These are phyloP conservation scores for Lasiosphaeris hirsuta DNA, from an alignment of 495 filamentous ascomycete species.

Conservation along the genomic window DNA sequence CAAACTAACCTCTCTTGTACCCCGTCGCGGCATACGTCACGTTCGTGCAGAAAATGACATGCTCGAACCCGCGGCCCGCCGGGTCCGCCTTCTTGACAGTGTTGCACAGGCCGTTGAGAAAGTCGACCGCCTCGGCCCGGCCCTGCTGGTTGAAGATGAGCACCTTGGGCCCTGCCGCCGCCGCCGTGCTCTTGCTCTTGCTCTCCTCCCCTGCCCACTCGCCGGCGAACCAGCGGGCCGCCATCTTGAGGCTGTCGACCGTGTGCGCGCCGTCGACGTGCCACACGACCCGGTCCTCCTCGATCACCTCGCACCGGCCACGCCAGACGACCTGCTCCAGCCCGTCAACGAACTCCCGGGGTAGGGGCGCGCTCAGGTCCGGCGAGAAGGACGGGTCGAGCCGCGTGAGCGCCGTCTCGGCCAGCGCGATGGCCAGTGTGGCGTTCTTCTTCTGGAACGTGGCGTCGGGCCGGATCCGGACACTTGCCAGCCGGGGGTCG, in stretches of 20 bases:
- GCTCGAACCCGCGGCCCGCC: conserved; percentile 58
- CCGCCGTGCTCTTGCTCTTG: too few species aligned
- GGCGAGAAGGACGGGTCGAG: conserved; percentile 36
- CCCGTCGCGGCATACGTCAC: conserved; percentile 69
- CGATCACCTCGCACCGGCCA: conserved; percentile 78
- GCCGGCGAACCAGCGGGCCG: conserved; percentile 71
- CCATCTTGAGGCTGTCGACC: conserved; percentile 75
- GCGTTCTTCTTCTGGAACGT: conserved; percentile 87
- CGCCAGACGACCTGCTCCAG: conserved; percentile 72
- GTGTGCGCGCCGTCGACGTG: conserved; percentile 93
- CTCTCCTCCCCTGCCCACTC: conserved; percentile 38
- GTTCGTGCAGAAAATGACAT: conserved; percentile 87
- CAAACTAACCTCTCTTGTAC: conserved; percentile 51
- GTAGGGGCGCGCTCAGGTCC: conserved; percentile 39
- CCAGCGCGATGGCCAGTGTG: conserved; percentile 72
- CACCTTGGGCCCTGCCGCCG: conserved; percentile 51
- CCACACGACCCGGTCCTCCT: conserved; percentile 69
- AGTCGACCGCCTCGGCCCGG: conserved; percentile 67
- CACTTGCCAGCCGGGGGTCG: conserved; percentile 59
- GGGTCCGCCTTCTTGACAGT: conserved; percentile 46
- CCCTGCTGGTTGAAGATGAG: conserved; percentile 97
- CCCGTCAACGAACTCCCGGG: conserved; percentile 67
- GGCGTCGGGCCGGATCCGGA: conserved; percentile 74
- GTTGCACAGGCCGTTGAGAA: conserved; percentile 62
- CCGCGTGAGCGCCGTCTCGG: conserved; percentile 54